A percentile compares a stretch with the other conserved stretches of the same genome.
Conservation (phyloP, 495 filamentous ascomycete genomes). For the Hypomontagnella submonticulosa region DNA sequence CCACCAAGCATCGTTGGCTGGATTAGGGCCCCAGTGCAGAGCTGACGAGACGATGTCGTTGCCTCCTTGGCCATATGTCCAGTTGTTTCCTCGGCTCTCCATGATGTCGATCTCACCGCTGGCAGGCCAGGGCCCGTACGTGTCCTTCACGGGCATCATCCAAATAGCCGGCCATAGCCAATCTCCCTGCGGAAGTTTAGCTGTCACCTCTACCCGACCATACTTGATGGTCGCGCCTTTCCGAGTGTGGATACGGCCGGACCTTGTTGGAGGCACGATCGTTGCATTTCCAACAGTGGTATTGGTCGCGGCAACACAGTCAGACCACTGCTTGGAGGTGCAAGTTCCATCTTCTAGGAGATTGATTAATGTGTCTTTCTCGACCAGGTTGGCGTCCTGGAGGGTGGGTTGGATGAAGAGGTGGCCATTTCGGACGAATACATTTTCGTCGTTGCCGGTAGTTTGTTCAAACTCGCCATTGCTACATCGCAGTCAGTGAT, state of each 20-base stretch:
- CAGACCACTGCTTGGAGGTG: slow-evolving; percentile 63
- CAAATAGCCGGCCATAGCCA: slow-evolving; percentile 95
- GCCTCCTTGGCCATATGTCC: slow-evolving; percentile 76
- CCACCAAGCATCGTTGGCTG: slow-evolving; percentile 75
- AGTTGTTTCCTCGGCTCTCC: slow-evolving; percentile 83
- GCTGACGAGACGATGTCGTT: slow-evolving; percentile 85
- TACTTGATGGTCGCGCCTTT: slow-evolving; percentile 78
- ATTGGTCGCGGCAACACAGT: slow-evolving; percentile 71
- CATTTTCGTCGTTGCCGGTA: slow-evolving; percentile 74
- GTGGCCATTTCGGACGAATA: slow-evolving; percentile 73
- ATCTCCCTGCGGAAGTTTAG: slow-evolving; percentile 78
- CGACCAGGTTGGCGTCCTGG: slow-evolving; percentile 71
- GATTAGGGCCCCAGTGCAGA: slow-evolving; percentile 81
- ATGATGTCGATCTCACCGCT: slow-evolving; percentile 90
- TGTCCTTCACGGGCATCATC: slow-evolving; percentile 81
- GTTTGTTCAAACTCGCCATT: slow-evolving; percentile 86
- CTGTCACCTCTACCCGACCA: slow-evolving; percentile 82
- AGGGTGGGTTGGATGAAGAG: slow-evolving; percentile 82
- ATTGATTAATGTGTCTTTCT: slow-evolving; percentile 71
- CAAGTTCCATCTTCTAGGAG: slow-evolving; percentile 72
- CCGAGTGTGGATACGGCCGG: slow-evolving; percentile 79
- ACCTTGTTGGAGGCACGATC: slow-evolving; percentile 82
- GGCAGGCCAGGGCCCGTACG: slow-evolving; percentile 79
- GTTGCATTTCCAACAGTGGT: slow-evolving; percentile 75
- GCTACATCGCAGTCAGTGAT: slow-evolving; percentile 52